Conservation (phyloP, 352 stramenopile species). For the Globisporangium ultimum region DNA sequence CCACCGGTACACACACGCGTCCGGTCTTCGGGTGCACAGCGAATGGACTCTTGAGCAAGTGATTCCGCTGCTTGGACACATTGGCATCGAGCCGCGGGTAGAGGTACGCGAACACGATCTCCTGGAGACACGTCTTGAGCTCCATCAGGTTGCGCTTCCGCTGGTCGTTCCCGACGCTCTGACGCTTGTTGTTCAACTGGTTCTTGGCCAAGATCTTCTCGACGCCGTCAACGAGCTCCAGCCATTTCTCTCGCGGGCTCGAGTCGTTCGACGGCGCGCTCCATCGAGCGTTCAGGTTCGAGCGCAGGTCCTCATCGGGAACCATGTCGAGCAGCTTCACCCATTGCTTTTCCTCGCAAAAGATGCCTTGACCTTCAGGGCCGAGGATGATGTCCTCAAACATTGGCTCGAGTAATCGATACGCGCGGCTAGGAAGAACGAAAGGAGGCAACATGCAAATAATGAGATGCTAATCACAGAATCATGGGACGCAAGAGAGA, state of each 20-base stretch:
- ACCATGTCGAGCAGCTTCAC: slow-evolving; percentile 92
- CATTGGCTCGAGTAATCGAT: slow-evolving; percentile 92
- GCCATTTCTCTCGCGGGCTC: slow-evolving; percentile 88
- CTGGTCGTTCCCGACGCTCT: slow-evolving; percentile 33
- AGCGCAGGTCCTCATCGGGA: slow-evolving; percentile 84
- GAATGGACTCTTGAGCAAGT: slow-evolving; percentile 99
- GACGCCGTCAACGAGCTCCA: slow-evolving; percentile 66
- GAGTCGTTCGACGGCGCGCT: slow-evolving; percentile 35
- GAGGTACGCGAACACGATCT: slow-evolving; percentile 95
- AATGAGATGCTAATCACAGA: neutral
- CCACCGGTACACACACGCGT: slow-evolving; percentile 97
- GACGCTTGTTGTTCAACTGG: slow-evolving; percentile 43
- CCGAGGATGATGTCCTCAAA: slow-evolving; percentile 92
- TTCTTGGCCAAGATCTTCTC: slow-evolving; percentile 62
- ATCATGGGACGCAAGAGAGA: neutral
- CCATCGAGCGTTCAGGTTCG: slow-evolving; percentile 64
- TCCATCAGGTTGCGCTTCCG: slow-evolving; percentile 68
- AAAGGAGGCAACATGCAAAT: neutral
- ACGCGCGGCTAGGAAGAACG: slow-evolving; percentile 70
- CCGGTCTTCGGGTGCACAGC: slow-evolving; percentile 98
- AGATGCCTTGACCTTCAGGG: slow-evolving; percentile 89
- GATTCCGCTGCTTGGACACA: slow-evolving; percentile 99
- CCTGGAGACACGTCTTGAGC: slow-evolving; percentile 88
- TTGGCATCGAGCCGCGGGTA: slow-evolving; percentile 99
- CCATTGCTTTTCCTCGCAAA: slow-evolving; percentile 88